Conservation (phyloP, 2,329 filamentous ascomycete genomes). For the Dactylellina cionopaga region DNA sequence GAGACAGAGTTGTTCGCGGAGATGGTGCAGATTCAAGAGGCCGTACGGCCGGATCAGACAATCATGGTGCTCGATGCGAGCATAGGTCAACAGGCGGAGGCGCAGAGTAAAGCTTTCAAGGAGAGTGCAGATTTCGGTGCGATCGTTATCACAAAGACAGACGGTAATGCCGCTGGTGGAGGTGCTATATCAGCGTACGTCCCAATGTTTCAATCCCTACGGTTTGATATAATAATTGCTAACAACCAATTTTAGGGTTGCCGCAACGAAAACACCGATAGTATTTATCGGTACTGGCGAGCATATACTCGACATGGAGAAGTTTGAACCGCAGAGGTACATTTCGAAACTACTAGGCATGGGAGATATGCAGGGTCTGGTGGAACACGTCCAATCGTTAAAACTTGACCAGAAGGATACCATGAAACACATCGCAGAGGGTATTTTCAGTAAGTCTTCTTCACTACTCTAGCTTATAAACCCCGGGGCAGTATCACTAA, state of each 20-base stretch:
- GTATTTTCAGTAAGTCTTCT: constrained; percentile 72
- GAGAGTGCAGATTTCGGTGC: constrained; percentile 95
- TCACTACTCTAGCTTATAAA: not conserved
- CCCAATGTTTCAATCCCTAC: not conserved
- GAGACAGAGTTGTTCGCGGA: constrained; percentile 95
- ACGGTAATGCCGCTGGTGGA: constrained; percentile 93
- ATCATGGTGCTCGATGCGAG: constrained; percentile 98
- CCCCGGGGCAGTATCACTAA: not conserved
- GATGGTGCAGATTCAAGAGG: constrained; percentile 95
- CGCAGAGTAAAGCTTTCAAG: constrained; percentile 95
- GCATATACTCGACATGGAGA: constrained; percentile 93
- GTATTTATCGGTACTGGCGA: constrained; percentile 98
- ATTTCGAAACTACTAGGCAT: constrained; percentile 93
- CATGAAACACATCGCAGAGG: constrained; percentile 97
- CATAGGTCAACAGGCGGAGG: constrained; percentile 94
- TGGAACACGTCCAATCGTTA: constrained; percentile 95
- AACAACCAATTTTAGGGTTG: constrained; percentile 67
- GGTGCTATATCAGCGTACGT: constrained; percentile 85
- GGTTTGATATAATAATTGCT: not conserved
- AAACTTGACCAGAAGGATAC: constrained; percentile 98
- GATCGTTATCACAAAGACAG: constrained; percentile 99
- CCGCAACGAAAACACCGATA: constrained; percentile 94
- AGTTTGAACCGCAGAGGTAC: constrained; percentile 91
- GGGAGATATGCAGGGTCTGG: constrained; percentile 93
- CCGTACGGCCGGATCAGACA: constrained; percentile 91